These are phyloP conservation scores for Penicillium rolfsii DNA, from an alignment of 2,329 filamentous ascomycete genomes.

Conservation along the genomic window DNA sequence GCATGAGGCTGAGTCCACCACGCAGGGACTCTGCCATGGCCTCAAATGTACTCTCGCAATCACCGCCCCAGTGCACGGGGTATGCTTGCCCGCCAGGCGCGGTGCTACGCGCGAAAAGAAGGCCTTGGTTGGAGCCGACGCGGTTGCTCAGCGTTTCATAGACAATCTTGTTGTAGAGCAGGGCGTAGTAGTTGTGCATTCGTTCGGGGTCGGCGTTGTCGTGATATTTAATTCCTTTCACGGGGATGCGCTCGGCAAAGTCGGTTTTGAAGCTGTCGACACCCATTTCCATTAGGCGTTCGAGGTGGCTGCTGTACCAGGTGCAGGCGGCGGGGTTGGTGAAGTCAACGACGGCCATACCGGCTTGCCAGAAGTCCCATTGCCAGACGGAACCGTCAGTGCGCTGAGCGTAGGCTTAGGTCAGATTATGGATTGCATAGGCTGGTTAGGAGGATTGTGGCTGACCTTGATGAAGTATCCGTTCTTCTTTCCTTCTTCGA, in stretches of 20 bases:
- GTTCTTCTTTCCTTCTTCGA: constrained; percentile 63
- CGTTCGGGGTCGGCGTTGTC: constrained; percentile 63
- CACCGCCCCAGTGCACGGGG: constrained; percentile 73
- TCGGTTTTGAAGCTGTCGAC: constrained; percentile 76
- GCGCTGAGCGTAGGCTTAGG: constrained; percentile 41
- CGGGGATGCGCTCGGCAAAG: constrained; percentile 73
- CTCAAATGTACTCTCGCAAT: constrained; percentile 73
- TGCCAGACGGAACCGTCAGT: constrained; percentile 73
- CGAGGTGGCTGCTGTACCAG: constrained; percentile 68
- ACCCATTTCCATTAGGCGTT: constrained; percentile 67
- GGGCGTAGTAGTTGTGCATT: constrained; percentile 81
- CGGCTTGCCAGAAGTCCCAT: constrained; percentile 77
- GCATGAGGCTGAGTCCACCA: constrained; percentile 65
- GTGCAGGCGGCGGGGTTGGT: constrained; percentile 69
- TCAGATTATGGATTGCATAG: background rate
- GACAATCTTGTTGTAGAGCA: constrained; percentile 71
- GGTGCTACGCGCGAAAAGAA: constrained; percentile 70
- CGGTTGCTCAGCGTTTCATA: constrained; percentile 65
- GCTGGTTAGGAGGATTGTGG: background rate
- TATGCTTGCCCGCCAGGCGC: constrained; percentile 71
- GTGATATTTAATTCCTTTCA: constrained; percentile 66
- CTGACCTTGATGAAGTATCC: constrained; percentile 67
- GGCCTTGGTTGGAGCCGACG: constrained; percentile 57
- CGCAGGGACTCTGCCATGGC: constrained; percentile 73
- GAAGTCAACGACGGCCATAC: constrained; percentile 74